Evolutionary conservation across 164 flowering plant genomes (phyloP).

Genomic region (Nymphaea thermarum): DNA sequence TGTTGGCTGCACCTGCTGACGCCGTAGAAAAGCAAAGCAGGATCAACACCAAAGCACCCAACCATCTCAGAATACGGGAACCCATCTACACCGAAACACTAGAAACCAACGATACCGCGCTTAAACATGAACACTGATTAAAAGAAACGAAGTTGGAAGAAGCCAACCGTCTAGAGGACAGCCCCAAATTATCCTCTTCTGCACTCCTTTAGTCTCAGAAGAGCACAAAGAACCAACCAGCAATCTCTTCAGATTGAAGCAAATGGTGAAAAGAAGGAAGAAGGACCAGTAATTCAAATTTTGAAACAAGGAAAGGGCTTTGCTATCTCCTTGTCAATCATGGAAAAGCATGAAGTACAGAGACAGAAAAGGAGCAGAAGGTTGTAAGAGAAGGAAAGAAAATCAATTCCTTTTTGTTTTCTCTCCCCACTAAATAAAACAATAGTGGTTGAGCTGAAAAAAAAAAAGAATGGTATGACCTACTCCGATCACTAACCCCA

Average conservation of each 20-base stretch:
- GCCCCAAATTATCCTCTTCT: background rate
- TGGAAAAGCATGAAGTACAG: background rate
- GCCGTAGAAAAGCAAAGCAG: background rate
- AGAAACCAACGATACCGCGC: background rate
- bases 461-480: background rate
- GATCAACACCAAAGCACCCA: background rate
- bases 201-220: background rate
- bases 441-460: background rate
- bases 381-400: background rate
- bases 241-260: background rate
- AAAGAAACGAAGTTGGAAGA: background rate
- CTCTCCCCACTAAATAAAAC: background rate
- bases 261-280: background rate
- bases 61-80: background rate
- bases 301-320: background rate
- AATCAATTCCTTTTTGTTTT: background rate
- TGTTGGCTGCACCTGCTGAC: background rate
- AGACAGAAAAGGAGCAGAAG: background rate
- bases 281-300: background rate
- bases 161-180: background rate
- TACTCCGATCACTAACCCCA: background rate
- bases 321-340: background rate
- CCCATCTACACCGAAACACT: background rate
- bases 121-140: background rate
- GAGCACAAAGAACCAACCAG: background rate